phyloP scores from a whole-genome alignment of 2,329 filamentous ascomycete species.

The Stagonosporopsis vannaccii region DNA sequence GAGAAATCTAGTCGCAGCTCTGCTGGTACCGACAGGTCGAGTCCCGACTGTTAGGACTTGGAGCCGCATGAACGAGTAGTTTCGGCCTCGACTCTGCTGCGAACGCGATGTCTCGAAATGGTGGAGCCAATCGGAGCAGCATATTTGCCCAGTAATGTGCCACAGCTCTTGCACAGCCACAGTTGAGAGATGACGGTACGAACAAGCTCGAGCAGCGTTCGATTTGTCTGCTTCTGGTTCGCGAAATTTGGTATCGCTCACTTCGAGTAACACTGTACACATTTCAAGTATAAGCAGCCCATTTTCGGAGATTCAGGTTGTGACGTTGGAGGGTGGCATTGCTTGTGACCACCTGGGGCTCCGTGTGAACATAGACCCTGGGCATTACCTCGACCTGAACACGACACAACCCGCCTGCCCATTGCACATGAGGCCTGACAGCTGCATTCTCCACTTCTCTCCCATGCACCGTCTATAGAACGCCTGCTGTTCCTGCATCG shows the following conservation, averaged over 20 bases:
- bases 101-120: conserved; percentile 14
- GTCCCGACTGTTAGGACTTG: background rate
- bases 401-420: conserved; percentile 26
- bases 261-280: background rate
- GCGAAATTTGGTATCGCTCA: background rate
- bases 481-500: conserved; percentile 38
- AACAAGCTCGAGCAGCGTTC: background rate
- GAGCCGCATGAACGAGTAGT: conserved; percentile 7
- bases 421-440: conserved; percentile 20
- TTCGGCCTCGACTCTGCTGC: conserved; percentile 20
- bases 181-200: background rate
- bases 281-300: conserved; percentile 1
- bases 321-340: conserved; percentile 41
- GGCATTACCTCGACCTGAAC: conserved; percentile 28
- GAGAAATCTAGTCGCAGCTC: background rate
- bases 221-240: background rate
- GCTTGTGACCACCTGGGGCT: conserved; percentile 29
- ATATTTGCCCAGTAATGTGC: conserved; percentile 15
- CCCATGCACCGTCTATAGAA: conserved; percentile 45
- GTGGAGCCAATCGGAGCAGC: conserved; percentile 10
- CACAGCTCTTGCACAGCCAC: conserved; percentile 10
- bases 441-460: conserved; percentile 16
- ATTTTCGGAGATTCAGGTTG: conserved; percentile 6
- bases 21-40: background rate
- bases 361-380: conserved; percentile 20